Base-by-base conservation (phyloP, 2,329 filamentous ascomycete genomes). In the Monosporascus cannonballus region DNA sequence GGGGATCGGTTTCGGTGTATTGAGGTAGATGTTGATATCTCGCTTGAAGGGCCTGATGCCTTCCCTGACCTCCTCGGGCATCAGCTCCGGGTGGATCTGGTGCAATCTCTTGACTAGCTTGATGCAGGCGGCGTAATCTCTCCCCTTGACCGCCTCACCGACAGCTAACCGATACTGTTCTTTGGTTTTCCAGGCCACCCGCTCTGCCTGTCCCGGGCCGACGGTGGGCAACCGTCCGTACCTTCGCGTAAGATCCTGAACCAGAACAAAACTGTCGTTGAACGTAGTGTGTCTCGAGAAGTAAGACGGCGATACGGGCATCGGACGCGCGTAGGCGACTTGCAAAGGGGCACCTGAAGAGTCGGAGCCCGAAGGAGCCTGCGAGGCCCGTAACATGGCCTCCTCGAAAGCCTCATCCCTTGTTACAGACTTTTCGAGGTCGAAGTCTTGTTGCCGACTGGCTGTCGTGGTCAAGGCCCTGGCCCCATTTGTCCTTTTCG, bases 251-350 rank as follows among this genome's bases (percentile, higher is more conserved):
- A 97, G 79, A 11, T 80, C 77, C 62, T 90, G 83, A 47, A 99
- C 78, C 46, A 77, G 74, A 59, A 97, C 80, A 61, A 88, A 83
- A 64, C 89, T 82, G 72, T 99, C 94, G 71, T 87, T 94, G 76
- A 96, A 96, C 51, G 80, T 78, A 2, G 92, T 88, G 56, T 86
- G 86, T 50, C 87, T 87, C 50, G 90, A 92, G 76, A 97, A 99
- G 74, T 99, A 99, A n/a, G 93, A 94, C 3, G 90, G 86, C 37
- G 92, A 96, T 25, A 80, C 79, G 20, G 94, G 94, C 37, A 96
- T 76, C 22, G 95, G 76, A 59, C 94, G 89, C 50, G 89, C 85
- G 59, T 83, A 79, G 25, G 63, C 59, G 27, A 71, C 58, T 11
- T 65, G 54, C n/a, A 70, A 66, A 1, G 70, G 67, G 0, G 52